phyloP scores from a whole-genome alignment of 768 basidiomycete species.

The Hortiboletus flavorubellus region DNA sequence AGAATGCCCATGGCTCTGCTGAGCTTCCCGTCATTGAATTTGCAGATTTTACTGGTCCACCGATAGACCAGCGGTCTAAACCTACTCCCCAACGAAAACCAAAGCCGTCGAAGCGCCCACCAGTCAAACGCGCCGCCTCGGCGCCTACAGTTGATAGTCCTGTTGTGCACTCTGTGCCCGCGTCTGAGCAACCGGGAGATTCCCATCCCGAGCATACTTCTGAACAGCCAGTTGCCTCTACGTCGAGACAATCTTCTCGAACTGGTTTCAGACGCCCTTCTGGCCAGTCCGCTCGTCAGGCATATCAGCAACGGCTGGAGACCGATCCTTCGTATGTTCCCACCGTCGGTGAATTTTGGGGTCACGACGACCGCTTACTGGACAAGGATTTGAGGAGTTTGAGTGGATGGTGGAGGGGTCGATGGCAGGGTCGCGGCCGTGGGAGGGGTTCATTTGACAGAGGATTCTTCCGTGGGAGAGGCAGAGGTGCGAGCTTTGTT shows the following conservation, averaged over 20 bases:
- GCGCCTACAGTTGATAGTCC: constrained; percentile 31
- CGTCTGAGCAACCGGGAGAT: constrained; percentile 14
- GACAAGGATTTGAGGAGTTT: constrained; percentile 79
- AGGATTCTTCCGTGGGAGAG: constrained; percentile 53
- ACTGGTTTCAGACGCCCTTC: constrained; percentile 34
- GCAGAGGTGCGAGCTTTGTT: constrained; percentile 46
- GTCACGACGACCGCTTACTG: constrained; percentile 87
- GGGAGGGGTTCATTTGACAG: constrained; percentile 46
- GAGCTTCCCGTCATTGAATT: constrained; percentile 82
- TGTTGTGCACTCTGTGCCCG: constrained; percentile 9
- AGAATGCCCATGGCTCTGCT: constrained; percentile 57
- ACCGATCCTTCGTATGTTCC: constrained; percentile 87
- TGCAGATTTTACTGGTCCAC: constrained; percentile 47
- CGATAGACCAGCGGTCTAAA: constrained; percentile 33
- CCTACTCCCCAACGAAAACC: constrained; percentile 39
- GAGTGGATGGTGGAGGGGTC: constrained; percentile 85
- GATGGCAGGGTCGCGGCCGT: constrained; percentile 68
- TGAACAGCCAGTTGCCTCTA: constrained; percentile 38
- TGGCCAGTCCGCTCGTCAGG: constrained; percentile 73
- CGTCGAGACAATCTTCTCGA: constrained; percentile 34
- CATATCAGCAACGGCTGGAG: constrained; percentile 79
- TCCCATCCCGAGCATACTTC: constrained; percentile 19
- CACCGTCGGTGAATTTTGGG: constrained; percentile 90
- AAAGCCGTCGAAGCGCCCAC: constrained; percentile 39
- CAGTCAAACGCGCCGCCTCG: constrained; percentile 33